A percentile compares a stretch with the other conserved stretches of the same genome.
These are phyloP conservation scores for Microbotryum lychnidis-dioicae DNA, from an alignment of 1,284 basidiomycete species.

Conservation along the genomic window DNA sequence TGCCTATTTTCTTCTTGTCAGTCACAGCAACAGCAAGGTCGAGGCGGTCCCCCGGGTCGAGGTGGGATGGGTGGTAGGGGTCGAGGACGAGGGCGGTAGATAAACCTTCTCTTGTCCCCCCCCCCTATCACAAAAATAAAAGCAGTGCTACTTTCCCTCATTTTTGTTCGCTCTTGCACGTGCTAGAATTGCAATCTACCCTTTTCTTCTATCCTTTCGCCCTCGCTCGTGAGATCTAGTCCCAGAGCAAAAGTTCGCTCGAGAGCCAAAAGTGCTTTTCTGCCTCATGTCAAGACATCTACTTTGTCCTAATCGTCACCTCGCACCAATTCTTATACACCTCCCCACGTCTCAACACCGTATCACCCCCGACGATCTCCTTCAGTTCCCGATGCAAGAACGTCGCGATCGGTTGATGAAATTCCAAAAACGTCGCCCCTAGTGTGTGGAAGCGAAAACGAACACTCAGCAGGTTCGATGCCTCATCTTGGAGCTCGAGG, in stretches of 20 bases:
- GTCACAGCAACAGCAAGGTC: constrained; percentile 14
- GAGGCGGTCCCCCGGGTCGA: constrained; percentile 10
- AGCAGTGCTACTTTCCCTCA: too few relatives aligned
- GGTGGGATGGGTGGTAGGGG: constrained; percentile 16
- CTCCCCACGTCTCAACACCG: constrained; percentile 14
- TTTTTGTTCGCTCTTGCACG: too few relatives aligned
- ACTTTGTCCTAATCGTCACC: constrained; percentile 9
- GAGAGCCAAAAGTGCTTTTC: too few relatives aligned
- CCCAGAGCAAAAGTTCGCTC: too few relatives aligned
- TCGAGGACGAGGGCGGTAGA: constrained; percentile 18
- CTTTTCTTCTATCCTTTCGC: too few relatives aligned
- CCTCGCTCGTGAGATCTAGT: too few relatives aligned
- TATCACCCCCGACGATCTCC: constrained; percentile 8
- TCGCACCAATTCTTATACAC: constrained; percentile 29
- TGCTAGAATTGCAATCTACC: too few relatives aligned
- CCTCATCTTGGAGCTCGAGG: too few relatives aligned
- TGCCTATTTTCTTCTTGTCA: not conserved
- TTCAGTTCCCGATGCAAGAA: constrained; percentile 3
- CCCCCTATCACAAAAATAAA: not conserved
- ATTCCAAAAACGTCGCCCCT: constrained; percentile 28
- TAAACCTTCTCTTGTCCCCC: not conserved
- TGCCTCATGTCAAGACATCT: too few relatives aligned
- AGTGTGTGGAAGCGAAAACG: not conserved
- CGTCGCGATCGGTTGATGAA: constrained; percentile 27
- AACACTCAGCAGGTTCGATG: not conserved